Conservation (phyloP, 768 basidiomycete genomes). For the Mycena amicta region DNA sequence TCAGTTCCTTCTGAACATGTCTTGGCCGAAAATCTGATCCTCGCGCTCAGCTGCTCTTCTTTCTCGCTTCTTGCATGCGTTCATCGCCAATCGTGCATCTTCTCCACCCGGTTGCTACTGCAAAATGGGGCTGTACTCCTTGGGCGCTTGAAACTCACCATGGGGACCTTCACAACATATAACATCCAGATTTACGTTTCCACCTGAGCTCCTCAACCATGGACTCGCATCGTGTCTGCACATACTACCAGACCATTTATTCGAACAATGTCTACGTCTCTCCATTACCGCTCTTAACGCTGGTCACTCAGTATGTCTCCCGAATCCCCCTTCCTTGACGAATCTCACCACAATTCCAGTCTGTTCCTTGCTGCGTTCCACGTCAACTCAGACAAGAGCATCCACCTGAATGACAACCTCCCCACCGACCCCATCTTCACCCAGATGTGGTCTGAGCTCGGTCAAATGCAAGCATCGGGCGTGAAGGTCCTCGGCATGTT, state of each 20-base stretch:
- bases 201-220: slow-evolving; percentile 2
- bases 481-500: slow-evolving; percentile 24
- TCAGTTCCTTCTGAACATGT: no score
- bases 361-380: slow-evolving; percentile 31
- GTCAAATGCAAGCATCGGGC: slow-evolving; percentile 23
- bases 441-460: slow-evolving; percentile 29
- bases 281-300: slow-evolving; percentile 25
- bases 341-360: neutral
- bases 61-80: neutral
- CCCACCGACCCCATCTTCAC: slow-evolving; percentile 24
- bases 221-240: slow-evolving; percentile 25
- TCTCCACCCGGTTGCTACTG: neutral
- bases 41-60: no score
- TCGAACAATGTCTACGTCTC: slow-evolving; percentile 25
- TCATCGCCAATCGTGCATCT: neutral
- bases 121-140: neutral
- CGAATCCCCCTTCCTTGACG: neutral
- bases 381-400: slow-evolving; percentile 22
- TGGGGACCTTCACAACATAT: no score
- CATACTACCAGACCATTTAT: slow-evolving; percentile 32
- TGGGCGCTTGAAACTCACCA: neutral
- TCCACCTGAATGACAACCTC: slow-evolving; percentile 27
- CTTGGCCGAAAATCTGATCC: no score
- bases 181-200: no score
- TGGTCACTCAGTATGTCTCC: slow-evolving; percentile 26